Conservation (phyloP, 768 basidiomycete genomes). For the Lactifluus subvellereus region DNA sequence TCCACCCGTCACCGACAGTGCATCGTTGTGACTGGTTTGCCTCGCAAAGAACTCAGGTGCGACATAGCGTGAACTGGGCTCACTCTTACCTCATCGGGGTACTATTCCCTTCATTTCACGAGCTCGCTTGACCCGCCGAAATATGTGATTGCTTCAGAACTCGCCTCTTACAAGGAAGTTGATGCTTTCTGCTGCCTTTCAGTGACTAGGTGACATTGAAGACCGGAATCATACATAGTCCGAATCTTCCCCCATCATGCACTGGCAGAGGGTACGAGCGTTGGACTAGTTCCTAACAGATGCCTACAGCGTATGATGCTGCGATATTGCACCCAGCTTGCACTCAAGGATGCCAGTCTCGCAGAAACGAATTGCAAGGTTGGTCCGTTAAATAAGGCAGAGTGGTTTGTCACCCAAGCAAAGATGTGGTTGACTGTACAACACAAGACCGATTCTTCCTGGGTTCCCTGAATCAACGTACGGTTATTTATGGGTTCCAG, state of each 20-base stretch:
- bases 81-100: background rate
- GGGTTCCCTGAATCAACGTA: background rate
- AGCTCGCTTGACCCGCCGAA: background rate
- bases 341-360: conserved; percentile 47
- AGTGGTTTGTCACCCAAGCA: conserved; percentile 55
- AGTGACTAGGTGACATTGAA: background rate
- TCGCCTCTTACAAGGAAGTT: background rate
- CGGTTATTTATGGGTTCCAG: background rate
- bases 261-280: background rate
- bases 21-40: too few species aligned
- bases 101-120: background rate
- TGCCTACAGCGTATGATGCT: conserved; percentile 28
- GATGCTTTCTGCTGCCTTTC: background rate
- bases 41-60: too few species aligned
- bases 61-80: too few species aligned
- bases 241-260: too few species aligned
- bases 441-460: background rate
- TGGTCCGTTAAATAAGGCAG: conserved; percentile 59
- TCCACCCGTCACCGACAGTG: too few species aligned
- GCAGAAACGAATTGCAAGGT: conserved; percentile 49
- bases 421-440: conserved; percentile 39
- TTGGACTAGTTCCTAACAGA: background rate
- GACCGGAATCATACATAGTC: background rate
- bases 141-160: background rate
- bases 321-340: conserved; percentile 42